Percentiles rank a stretch among this genome's conserved stretches.
Evolutionary conservation across 139 green algal species (phyloP).

Genomic region (Tetradesmus lagerheimii): DNA sequence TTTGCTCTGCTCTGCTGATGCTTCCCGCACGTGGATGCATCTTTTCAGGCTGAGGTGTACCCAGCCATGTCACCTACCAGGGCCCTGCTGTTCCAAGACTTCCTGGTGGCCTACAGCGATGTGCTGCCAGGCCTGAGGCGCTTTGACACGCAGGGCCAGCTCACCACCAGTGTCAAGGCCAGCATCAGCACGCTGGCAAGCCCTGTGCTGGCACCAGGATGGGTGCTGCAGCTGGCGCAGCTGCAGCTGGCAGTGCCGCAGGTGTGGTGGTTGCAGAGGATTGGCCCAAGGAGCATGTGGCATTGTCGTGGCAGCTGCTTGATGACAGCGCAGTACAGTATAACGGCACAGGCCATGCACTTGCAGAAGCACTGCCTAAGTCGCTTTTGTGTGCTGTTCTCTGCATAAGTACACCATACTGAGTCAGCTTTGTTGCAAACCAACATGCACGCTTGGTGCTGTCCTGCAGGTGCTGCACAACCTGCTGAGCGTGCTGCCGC

Average conservation of each 20-base stretch:
- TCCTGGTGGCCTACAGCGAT: constrained; percentile 67
- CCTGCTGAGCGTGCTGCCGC: constrained; percentile 51
- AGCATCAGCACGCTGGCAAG: constrained; percentile 66
- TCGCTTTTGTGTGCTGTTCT: too few species aligned
- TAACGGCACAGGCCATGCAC: too few species aligned
- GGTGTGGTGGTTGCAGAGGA: background rate
- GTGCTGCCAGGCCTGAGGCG: constrained; percentile 55
- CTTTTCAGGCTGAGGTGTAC: constrained; percentile 65
- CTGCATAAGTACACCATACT: too few species aligned
- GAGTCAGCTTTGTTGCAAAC: background rate
- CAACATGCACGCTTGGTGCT: background rate
- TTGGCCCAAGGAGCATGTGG: too few species aligned
- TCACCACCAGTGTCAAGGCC: constrained; percentile 46
- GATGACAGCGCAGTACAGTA: background rate
- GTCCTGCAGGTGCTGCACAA: constrained; percentile 60
- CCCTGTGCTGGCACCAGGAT: constrained; percentile 63
- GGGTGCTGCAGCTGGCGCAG: constrained; percentile 52
- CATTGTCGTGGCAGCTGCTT: background rate
- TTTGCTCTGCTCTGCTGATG: background rate
- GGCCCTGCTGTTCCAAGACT: constrained; percentile 71
- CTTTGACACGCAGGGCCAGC: constrained; percentile 53
- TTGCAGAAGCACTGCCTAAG: too few species aligned
- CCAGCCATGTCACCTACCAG: constrained; percentile 61
- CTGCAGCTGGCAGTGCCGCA: constrained; percentile 62
- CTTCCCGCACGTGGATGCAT: too few species aligned